These are phyloP conservation scores for Saccharata proteae DNA, from an alignment of 2,329 filamentous ascomycete genomes.

Conservation along the genomic window DNA sequence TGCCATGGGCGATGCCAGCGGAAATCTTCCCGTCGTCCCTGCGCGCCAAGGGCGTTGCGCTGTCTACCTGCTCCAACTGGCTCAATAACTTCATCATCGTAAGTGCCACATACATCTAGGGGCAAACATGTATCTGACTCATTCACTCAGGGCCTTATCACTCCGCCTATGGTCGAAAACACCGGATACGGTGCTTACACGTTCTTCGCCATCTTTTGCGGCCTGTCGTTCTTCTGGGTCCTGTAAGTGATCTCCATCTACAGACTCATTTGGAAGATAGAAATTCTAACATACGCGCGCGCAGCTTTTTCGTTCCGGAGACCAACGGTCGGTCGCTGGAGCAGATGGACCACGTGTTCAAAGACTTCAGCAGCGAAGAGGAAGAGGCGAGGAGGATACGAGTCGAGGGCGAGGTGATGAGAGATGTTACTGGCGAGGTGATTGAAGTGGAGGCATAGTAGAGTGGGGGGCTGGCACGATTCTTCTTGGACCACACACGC, in stretches of 20 bases:
- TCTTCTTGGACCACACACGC: too few relatives aligned
- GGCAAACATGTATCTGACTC: slow-evolving; percentile 40
- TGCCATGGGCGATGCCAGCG: slow-evolving; percentile 36
- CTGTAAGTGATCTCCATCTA: slow-evolving; percentile 11
- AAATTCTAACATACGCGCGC: slow-evolving; percentile 19
- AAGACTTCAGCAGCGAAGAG: slow-evolving; percentile 19
- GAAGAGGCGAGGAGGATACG: slow-evolving; percentile 21
- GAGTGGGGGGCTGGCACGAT: too few relatives aligned
- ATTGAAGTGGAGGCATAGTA: too few relatives aligned
- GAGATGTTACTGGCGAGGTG: not conserved
- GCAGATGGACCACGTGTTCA: slow-evolving; percentile 27
- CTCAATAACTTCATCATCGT: slow-evolving; percentile 52
- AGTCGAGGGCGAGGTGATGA: slow-evolving; percentile 16
- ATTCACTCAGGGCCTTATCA: slow-evolving; percentile 57
- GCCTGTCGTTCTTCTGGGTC: slow-evolving; percentile 22
- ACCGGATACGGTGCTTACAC: slow-evolving; percentile 35
- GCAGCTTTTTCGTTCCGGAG: slow-evolving; percentile 21
- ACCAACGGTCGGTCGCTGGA: slow-evolving; percentile 23
- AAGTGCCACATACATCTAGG: slow-evolving; percentile 9
- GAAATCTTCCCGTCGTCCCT: slow-evolving; percentile 53
- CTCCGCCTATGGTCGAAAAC: slow-evolving; percentile 49
- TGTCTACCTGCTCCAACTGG: slow-evolving; percentile 53
- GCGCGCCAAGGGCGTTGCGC: slow-evolving; percentile 53
- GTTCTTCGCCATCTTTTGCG: slow-evolving; percentile 26
- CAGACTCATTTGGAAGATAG: slow-evolving; percentile 20